Base-by-base conservation (phyloP, 1,284 basidiomycete species). In the Jaminaea rosea region DNA sequence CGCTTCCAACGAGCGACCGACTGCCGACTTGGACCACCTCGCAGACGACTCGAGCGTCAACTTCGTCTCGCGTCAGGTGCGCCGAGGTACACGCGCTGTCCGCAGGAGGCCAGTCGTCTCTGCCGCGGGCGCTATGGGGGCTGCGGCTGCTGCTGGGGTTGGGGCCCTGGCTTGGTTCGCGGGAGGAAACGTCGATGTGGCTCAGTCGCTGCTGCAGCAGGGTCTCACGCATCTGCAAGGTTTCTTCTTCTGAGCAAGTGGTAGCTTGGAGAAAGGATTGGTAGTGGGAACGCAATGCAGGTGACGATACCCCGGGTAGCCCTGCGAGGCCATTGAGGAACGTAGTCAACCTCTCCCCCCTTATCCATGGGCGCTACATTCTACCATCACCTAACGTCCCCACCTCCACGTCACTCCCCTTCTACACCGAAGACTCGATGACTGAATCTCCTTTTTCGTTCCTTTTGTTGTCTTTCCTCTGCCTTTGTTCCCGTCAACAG, bases 131-230 rank as follows among this genome's bases (percentile, higher is more conserved):
- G 64, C 63, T 13, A 49, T 71, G 7, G 61, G 66, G 2, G 63
- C 66, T 26, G 69, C 61, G 1, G 66, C 65, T 27, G 70, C 70
- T 4, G 55, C 68, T 1, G 69, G 68, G 31, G 62, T 62, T 4
- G 68, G 65, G 47, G 64, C 68, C 3, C 52, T 65, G 21, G 68
- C 68, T n/a, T 67, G 58, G 60, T 59, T 67, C 49, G 54, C 68
- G n/a, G 68, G 68, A 26, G 62, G 59, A 27, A 53, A 49, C 21
- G 29, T 53, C 17, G 51, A 53, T 37, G 37, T 53, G n/a, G 51
- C 51, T 2, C 26, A 27, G 37, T 36, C 36, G 19, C 23, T 53
- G 21, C 36, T 53, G 6, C 49, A 53, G 34, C 51, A 53, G 32
- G 51, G 51, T 15, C 19, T 53, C 17, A 42, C 7, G 19, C 19